phyloP scores from a whole-genome alignment of 2,329 filamentous ascomycete species.

The Penicillium verrucosum region DNA sequence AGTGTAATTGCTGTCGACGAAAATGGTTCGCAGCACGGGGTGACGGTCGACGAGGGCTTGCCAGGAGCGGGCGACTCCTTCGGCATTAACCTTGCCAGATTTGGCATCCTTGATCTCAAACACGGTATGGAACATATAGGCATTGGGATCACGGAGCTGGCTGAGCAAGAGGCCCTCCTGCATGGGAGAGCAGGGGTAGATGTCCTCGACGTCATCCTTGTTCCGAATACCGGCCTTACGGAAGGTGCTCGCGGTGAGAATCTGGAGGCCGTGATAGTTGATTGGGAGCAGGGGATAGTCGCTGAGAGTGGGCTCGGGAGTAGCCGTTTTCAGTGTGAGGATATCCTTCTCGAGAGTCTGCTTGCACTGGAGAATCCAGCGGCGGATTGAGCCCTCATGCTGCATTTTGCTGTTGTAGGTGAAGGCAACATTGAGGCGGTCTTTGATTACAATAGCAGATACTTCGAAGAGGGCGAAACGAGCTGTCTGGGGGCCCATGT shows the following conservation, averaged over 20 bases:
- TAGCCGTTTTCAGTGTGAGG: slow-evolving; percentile 23
- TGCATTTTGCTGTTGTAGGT: slow-evolving; percentile 49
- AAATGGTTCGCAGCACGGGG: slow-evolving; percentile 33
- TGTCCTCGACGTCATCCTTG: slow-evolving; percentile 32
- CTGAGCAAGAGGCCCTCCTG: slow-evolving; percentile 40
- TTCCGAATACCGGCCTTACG: slow-evolving; percentile 33
- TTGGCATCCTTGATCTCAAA: slow-evolving; percentile 31
- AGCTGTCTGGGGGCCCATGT: slow-evolving; percentile 44
- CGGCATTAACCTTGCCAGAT: slow-evolving; percentile 24
- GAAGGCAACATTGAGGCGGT: slow-evolving; percentile 48
- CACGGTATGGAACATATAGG: slow-evolving; percentile 37
- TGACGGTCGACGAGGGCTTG: slow-evolving; percentile 33
- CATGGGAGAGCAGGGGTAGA: slow-evolving; percentile 38
- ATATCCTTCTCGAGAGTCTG: slow-evolving; percentile 34
- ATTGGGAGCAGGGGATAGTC: slow-evolving; percentile 47
- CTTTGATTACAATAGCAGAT: slow-evolving; percentile 48
- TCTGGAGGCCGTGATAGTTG: slow-evolving; percentile 41
- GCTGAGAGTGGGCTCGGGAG: slow-evolving; percentile 36
- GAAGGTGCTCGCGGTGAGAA: slow-evolving; percentile 35
- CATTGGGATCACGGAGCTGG: slow-evolving; percentile 35
- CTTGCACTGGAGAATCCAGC: slow-evolving; percentile 45
- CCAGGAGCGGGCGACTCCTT: slow-evolving; percentile 34
- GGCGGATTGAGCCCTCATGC: slow-evolving; percentile 41
- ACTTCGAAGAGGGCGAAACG: slow-evolving; percentile 52
- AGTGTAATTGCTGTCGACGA: slow-evolving; percentile 35